These are phyloP conservation scores for Vanderwaltozyma tropicalis DNA, from an alignment of 805 yeast species.

Conservation along the genomic window DNA sequence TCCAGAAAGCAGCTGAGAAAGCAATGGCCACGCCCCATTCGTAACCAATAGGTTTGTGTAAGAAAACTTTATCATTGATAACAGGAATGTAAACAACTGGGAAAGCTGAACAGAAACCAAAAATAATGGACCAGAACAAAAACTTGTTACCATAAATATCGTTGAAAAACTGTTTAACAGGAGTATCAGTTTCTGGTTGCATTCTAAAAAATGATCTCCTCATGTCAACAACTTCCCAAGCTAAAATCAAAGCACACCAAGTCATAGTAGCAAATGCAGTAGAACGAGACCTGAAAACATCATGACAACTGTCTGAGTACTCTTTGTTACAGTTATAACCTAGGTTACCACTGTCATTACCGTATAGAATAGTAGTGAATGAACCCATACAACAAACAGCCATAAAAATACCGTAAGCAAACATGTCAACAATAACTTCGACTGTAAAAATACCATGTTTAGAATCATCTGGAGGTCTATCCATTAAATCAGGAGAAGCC, in stretches of 20 bases:
- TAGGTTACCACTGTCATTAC: constrained; percentile 52
- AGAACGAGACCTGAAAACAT: constrained; percentile 67
- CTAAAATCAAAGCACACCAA: constrained; percentile 72
- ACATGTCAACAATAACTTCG: constrained; percentile 56
- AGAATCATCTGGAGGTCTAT: constrained; percentile 84
- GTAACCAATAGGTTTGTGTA: constrained; percentile 58
- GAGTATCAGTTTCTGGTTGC: constrained; percentile 55
- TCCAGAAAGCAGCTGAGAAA: constrained; percentile 45
- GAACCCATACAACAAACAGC: constrained; percentile 59
- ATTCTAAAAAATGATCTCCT: constrained; percentile 59
- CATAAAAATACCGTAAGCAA: constrained; percentile 63
- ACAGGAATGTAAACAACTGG: constrained; percentile 84
- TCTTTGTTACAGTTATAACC: constrained; percentile 54
- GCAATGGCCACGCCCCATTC: constrained; percentile 76
- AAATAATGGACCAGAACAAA: constrained; percentile 68
- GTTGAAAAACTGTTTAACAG: constrained; percentile 47
- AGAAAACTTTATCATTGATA: constrained; percentile 66
- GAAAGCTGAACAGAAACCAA: constrained; percentile 62
- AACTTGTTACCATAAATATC: constrained; percentile 69
- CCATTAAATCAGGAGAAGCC: constrained; percentile 91
- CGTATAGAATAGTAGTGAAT: constrained; percentile 58
- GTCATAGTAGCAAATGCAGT: constrained; percentile 74
- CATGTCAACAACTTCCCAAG: constrained; percentile 77
- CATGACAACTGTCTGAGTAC: constrained; percentile 38
- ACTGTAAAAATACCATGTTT: constrained; percentile 72